Base-by-base conservation (phyloP, 2,329 filamentous ascomycete species). In the Exophiala phaeomuriformis region DNA sequence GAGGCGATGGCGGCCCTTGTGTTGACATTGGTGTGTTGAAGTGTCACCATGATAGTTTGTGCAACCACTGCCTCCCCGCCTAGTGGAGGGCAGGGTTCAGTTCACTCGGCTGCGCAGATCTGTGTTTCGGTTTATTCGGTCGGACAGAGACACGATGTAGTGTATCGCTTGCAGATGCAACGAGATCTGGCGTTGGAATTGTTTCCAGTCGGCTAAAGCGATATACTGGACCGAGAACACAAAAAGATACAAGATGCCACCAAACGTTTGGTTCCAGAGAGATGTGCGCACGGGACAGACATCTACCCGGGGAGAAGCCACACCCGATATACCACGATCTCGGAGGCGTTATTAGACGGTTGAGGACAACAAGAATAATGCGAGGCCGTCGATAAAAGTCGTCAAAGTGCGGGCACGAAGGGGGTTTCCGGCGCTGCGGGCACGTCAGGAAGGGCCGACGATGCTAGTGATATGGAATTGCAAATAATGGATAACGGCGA, bases 41-140 rank as follows among this genome's bases (percentile, higher is more conserved):
- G 37, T 39, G n/a, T 50, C 51, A 57, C 27, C 52, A 43, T 55
- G 51, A 54, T 57, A 49, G 42, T 55, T 55, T 51, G 54, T 53
- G 51, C 35, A 45, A 53, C 52, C 52, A 55, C 51, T 35, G 41
- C 41, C 50, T 51, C 43, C 32, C 37, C 47, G 37, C 39, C 28
- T 46, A 45, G 28, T 31, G 12, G 33, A 45, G 30, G 40, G 37
- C 30, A 40, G 47, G 35, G 29, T 19, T 19, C 19, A 19, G 19
- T 19, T 35, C 31, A 30, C 48, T 27, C 19, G 27, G 37, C 47
- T 12, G 9, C 12, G 29, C 30, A 43, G 32, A 41, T 41, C 42
- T 45, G 49, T 19, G 33, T 36, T 33, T 52, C n/a, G 37, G 36
- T n/a, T 19, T 29, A 31, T 33, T 52, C n/a, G 37, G 36, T n/a